Base-by-base conservation (phyloP, 352 stramenopile species). In the Phytophthora sansomeana region DNA sequence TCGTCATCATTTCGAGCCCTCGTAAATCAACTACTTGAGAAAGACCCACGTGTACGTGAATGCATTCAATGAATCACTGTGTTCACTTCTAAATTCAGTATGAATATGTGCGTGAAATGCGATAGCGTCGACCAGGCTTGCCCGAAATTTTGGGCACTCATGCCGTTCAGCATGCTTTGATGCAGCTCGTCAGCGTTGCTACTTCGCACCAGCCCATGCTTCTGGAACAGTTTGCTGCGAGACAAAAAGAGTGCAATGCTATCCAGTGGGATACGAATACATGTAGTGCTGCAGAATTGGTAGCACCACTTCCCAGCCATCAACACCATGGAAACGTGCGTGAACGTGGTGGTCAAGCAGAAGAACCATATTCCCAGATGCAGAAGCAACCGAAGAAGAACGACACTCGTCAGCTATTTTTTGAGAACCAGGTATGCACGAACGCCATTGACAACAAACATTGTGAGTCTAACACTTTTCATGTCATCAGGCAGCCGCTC, bases 371-470 rank as follows among this genome's bases (percentile, higher is more conserved):
- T 38, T 36, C n/a, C 51, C 30, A 49, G 6, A 10, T 9, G n/a
- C n/a, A 19, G 35, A 47, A 38, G 13, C 35, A 52, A 10, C 24
- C 58, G 6, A 48, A 52, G 17, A 17, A 11, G 42, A 58, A 72
- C n/a, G 43, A 67, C 8, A 55, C 52, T n/a, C 68, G 81, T 2
- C 63, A 84, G 24, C 67, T 87, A 26, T 92, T 79, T 64, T 83
- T 90, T 21, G 83, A 92, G 53, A 90, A 89, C 56, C 81, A 91
- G 39, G 36, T 42, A 42, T 16, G 21, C 10, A 42, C 21, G 16
- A 10, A 41, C 16, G 7, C 1, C 8, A 42, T n/a, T n/a, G n/a
- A n/a, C n/a, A n/a, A n/a, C n/a, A n/a, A n/a, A 19, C 0, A 21
- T 11, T 54, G 1, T 17, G n/a, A 42, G 6, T 43, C 36, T 43